Percentiles rank a stretch among this genome's conserved stretches.
These are phyloP conservation scores for Ophiostoma sp. DNA, from an alignment of 2,329 filamentous ascomycete species.

Conservation along the genomic window DNA sequence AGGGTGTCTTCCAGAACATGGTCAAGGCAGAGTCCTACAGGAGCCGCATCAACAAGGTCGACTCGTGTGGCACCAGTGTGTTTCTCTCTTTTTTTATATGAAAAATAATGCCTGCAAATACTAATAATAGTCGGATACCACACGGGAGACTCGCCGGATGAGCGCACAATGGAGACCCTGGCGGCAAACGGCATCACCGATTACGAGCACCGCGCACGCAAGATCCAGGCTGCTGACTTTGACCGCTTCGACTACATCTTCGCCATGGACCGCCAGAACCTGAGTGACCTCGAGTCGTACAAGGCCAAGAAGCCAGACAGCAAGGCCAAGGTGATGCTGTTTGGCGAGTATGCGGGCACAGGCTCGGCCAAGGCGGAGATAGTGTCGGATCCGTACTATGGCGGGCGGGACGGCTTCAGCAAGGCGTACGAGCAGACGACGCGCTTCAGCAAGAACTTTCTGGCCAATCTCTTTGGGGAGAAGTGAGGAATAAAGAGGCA, in stretches of 20 bases:
- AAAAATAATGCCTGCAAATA: too few relatives aligned
- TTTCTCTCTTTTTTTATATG: background rate
- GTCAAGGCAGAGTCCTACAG: conserved; percentile 56
- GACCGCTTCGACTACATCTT: conserved; percentile 85
- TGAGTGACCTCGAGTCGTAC: conserved; percentile 62
- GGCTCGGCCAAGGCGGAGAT: conserved; percentile 63
- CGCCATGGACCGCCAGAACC: conserved; percentile 85
- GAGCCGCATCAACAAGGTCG: conserved; percentile 60
- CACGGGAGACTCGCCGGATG: conserved; percentile 67
- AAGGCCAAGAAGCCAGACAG: conserved; percentile 52
- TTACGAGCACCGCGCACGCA: conserved; percentile 72
- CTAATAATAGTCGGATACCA: conserved; percentile 66
- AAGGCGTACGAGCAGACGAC: conserved; percentile 79
- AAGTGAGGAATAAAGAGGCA: background rate
- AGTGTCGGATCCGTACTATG: conserved; percentile 88
- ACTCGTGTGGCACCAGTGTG: conserved; percentile 73
- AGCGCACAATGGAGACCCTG: conserved; percentile 76
- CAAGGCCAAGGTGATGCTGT: conserved; percentile 68
- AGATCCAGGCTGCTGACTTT: conserved; percentile 65
- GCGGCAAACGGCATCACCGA: conserved; percentile 66
- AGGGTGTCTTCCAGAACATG: conserved; percentile 80
- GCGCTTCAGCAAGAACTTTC: conserved; percentile 70
- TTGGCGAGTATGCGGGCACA: conserved; percentile 69
- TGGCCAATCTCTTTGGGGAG: conserved; percentile 53
- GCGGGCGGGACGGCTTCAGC: conserved; percentile 73